Base-by-base conservation (phyloP, 106 monocot species). In the Phalaenopsis equestris region DNA sequence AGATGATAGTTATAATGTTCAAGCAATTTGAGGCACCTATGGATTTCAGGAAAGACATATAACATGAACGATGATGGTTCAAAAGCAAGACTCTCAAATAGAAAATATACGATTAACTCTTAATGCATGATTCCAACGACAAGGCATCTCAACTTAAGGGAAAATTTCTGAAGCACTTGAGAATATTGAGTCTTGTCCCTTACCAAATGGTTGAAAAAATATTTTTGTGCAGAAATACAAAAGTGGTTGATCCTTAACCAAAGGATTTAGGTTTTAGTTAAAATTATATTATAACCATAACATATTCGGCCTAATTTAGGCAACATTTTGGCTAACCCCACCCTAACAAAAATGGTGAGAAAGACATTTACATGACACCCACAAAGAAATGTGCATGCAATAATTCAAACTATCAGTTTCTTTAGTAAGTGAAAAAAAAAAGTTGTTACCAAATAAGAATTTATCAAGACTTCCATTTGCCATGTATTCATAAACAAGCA, bases 401-500 rank as follows among this genome's bases (percentile, higher is more conserved):
- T 43, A 74, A 74, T 74, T 74, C 41, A 16, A 0, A 39, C 3
- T 39, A 39, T 70, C 43, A 74, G 4, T 21, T 9, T 14, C 74
- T 74, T 42, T 74, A 39, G 70, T 43, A 42, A 74, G n/a, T 42
- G n/a, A 3, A 8, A 18, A 14, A 18, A 14, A 16, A 36, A 73
- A 17, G 72, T 18, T 43, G 4, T 7, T 93, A 93, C 93, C 93
- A 78, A 86, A 93, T 77, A 93, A 81, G 84, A 86, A 87, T 72
- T 84, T 93, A 39, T 93, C 88, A 47, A 93, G 93, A 82, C 93
- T 93, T 68, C 81, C 77, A 56, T 90, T 88, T 64, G 86, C 85
- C 93, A 93, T 90, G 85, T 88, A 93, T 79, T 93, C 93, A 70
- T 90, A 90, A 17, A 93, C 93, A 58, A 93, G 93, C 52, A 93